Evolutionary conservation across 805 yeast species (phyloP), one percentile per base, ranked within the genome.

Genomic region (Wickerhamomyces mucosus): DNA sequence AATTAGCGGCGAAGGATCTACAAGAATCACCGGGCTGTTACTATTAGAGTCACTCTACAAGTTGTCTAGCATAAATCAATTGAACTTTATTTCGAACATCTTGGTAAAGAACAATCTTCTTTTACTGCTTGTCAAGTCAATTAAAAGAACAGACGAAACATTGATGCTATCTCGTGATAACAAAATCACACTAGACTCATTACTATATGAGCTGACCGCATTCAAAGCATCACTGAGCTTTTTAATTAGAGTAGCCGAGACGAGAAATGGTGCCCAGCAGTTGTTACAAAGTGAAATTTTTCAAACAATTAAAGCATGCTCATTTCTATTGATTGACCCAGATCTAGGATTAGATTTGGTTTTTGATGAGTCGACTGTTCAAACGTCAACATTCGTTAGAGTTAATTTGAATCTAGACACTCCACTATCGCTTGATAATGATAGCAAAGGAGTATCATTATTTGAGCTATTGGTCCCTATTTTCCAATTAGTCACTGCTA

Each of bases 271-370:
- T 4, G 86, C 96, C 0, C 71, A 72, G 30, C 78, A 76, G 34
- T 59, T 89, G 32, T 55, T 86, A 16, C 85, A 84, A 44, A 70
- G 79, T 42, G 89, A 79, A 30, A 52, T 89, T 7, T 77, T 86
- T 51, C 67, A 73, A 13, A 61, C 72, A 1, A 61, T 88, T 32
- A 69, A 64, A 34, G 61, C 69, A 10, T 71, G 78, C 24, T 57
- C 57, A 14, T 69, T 85, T 39, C 57, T 84, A 27, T 51, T 61
- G 21, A 64, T 77, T 24, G 96, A 88, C 51, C 86, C 92, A 1
- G 95, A 81, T 48, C 58, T 85, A 21, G 95, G 94, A 0, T 56
- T 81, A 28, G 73, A 67, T 29, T 50, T 78, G 29, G 51, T 58
- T 3, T 59, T 69, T 32, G 67, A 60, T 34, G 64, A 61, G 29